Percentiles rank a stretch among this genome's conserved stretches.
phyloP scores from a whole-genome alignment of 805 yeast species.

The Priceomyces haplophilus region DNA sequence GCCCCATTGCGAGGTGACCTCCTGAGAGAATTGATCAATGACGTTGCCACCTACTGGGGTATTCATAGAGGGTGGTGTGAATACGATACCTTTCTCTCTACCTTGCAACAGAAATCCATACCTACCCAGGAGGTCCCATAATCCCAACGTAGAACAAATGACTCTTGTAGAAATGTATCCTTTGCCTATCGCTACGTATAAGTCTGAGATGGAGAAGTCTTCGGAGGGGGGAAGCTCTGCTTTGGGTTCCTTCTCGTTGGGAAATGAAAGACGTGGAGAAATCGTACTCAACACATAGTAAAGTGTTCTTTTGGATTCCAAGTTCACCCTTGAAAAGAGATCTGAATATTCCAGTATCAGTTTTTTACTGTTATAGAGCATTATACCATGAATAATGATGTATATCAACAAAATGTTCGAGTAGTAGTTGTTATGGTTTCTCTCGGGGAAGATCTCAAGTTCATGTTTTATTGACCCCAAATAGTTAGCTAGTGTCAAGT shows the following conservation, averaged over 20 bases:
- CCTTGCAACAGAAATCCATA: slow-evolving; percentile 10
- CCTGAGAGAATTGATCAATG: slow-evolving; percentile 14
- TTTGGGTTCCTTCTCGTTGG: slow-evolving; percentile 5
- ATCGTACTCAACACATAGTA: slow-evolving; percentile 12
- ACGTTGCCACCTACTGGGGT: no score
- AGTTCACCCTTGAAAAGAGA: slow-evolving; percentile 3
- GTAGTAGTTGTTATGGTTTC: slow-evolving; percentile 10
- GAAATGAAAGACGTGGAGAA: slow-evolving; percentile 10
- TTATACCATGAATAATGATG: slow-evolving; percentile 11
- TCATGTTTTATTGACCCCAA: slow-evolving; percentile 22
- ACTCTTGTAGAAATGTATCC: slow-evolving; percentile 28
- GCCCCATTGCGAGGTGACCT: slow-evolving; percentile 24
- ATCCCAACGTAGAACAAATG: slow-evolving; percentile 32
- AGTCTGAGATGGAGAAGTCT: slow-evolving; percentile 10
- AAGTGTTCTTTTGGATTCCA: slow-evolving; percentile 9
- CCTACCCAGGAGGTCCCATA: slow-evolving; percentile 33
- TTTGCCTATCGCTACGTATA: slow-evolving; percentile 14
- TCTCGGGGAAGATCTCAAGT: slow-evolving; percentile 9
- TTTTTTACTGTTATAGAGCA: neutral
- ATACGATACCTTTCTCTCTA: slow-evolving; percentile 7
- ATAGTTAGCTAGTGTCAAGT: slow-evolving; percentile 24
- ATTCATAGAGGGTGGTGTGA: neutral
- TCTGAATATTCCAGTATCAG: neutral
- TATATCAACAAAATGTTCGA: slow-evolving; percentile 22
- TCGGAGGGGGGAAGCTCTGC: slow-evolving; percentile 1